Evolutionary conservation across 495 filamentous ascomycete species (phyloP), one percentile per base, ranked within the genome.

Genomic region (Penicillium ochrochloron): DNA sequence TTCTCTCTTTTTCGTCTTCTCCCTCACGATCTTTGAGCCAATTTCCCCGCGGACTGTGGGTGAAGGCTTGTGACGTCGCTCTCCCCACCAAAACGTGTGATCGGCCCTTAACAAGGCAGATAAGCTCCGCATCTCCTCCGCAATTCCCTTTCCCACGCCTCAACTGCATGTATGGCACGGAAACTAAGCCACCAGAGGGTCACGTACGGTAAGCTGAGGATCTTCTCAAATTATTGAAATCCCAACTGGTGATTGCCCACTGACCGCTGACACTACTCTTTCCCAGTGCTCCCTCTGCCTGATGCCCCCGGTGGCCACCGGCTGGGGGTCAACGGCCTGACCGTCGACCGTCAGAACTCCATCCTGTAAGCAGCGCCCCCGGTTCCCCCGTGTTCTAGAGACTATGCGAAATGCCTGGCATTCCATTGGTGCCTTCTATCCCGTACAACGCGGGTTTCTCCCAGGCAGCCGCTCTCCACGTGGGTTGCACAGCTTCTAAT

Each of bases 321-420:
- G 70, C 83, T 98, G 57, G 95, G 95, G 59, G 93, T 98, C 60
- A 97, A 97, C 77, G 93, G 94, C 63, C 84, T 99, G 67, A 90
- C 93, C 50, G 86, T 97, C 37, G 96, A 98, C 77, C 82, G 82
- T 63, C 85, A 91, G 59, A 89, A 92, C 76, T 90, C 90, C 44
- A 94, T 97, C 62, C 84, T 98, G 93, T 97, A 81, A 85, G 90
- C 31, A 31, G 31, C 42, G 89, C 35, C 35, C 46, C 29, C 42
- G 21, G 3, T 6, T 25, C 44, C 25, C 12, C 48, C 48, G 14
- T 52, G 14, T 12, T 10, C 25, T 17, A 12, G n/a, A 31, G n/a
- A 23, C 48, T 25, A 31, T 29, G 14, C 48, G 15, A 52, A 52
- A 52, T 52, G 48, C 25, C 25, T 31, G 1, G 14, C 5, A 52